Evolutionary conservation across 768 basidiomycete genomes (phyloP).

Genomic region (Xerocomus brunneocitrinus): DNA sequence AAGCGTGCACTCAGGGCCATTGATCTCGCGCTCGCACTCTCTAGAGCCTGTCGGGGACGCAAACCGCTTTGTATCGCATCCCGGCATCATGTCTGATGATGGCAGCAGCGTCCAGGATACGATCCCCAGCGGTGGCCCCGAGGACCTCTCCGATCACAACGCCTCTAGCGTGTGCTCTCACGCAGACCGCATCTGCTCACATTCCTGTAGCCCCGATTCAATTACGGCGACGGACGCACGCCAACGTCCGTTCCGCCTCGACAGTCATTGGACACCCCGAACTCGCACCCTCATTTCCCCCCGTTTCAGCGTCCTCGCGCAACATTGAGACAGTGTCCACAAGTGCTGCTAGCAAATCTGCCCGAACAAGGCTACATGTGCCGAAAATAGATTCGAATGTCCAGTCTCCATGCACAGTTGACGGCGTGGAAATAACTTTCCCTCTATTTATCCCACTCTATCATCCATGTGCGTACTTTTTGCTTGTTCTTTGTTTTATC

Average conservation of each 20-base stretch:
- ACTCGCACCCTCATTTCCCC: constrained; percentile 16
- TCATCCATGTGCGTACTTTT: constrained; percentile 20
- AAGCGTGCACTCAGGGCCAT: constrained; percentile 12
- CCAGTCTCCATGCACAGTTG: constrained; percentile 8
- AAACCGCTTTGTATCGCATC: not conserved
- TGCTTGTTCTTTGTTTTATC: constrained; percentile 8
- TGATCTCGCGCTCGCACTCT: constrained; percentile 22
- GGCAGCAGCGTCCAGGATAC: not conserved
- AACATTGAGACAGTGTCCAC: constrained; percentile 10
- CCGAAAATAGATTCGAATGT: constrained; percentile 10
- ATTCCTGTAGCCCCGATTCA: not conserved
- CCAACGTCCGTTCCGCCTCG: constrained; percentile 2
- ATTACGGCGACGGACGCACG: constrained; percentile 1
- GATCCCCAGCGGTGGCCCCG: not conserved
- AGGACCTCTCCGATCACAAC: constrained; percentile 5
- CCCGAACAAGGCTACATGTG: constrained; percentile 17
- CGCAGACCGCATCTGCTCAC: not conserved
- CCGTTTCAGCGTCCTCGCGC: constrained; percentile 1
- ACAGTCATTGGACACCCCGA: not conserved
- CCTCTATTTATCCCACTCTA: constrained; percentile 1
- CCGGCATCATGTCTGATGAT: constrained; percentile 5
- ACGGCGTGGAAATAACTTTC: constrained; percentile 8
- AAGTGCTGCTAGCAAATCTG: constrained; percentile 10
- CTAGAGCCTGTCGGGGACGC: constrained; percentile 5
- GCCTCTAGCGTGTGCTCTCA: constrained; percentile 1